Percentiles rank a stretch among this genome's conserved stretches.
Conservation (phyloP, 257 asterid genomes). For the Lantana camara region DNA sequence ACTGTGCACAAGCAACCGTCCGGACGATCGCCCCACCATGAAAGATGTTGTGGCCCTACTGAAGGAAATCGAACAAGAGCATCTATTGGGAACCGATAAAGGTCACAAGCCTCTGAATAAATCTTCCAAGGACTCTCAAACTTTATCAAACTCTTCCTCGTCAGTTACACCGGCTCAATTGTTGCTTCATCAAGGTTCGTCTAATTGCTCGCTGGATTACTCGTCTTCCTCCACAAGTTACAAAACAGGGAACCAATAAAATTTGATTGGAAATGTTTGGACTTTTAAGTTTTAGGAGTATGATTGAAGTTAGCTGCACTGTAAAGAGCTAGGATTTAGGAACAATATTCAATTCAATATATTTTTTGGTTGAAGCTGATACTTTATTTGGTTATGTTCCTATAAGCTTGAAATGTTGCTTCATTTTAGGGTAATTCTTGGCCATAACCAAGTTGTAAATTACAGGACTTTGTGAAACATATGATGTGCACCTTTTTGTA, state of each 20-base stretch:
- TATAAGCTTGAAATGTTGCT: constrained; percentile 3
- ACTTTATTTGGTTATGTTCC: too few relatives aligned
- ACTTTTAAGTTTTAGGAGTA: constrained; percentile 16
- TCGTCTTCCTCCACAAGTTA: constrained; percentile 62
- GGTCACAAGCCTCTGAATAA: constrained; percentile 45
- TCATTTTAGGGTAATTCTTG: constrained; percentile 11
- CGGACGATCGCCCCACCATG: constrained; percentile 77
- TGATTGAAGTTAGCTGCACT: constrained; percentile 28
- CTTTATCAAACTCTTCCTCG: constrained; percentile 42
- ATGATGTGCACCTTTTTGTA: background rate
- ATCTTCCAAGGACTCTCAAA: constrained; percentile 30
- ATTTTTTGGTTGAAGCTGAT: constrained; percentile 1
- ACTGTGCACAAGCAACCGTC: constrained; percentile 76
- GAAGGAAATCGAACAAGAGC: constrained; percentile 67
- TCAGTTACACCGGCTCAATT: constrained; percentile 58
- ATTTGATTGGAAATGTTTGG: constrained; percentile 18
- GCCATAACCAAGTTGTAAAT: background rate
- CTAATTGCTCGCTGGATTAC: constrained; percentile 60
- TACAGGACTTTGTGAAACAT: too few relatives aligned
- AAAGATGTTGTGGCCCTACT: constrained; percentile 79
- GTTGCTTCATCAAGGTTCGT: constrained; percentile 61
- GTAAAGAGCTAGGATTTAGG: constrained; percentile 60
- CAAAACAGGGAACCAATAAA: constrained; percentile 35
- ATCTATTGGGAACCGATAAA: constrained; percentile 37
- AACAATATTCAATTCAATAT: constrained; percentile 25